Base-by-base conservation (phyloP, 78 protist genomes). In the Dictyostelium discoideum region DNA sequence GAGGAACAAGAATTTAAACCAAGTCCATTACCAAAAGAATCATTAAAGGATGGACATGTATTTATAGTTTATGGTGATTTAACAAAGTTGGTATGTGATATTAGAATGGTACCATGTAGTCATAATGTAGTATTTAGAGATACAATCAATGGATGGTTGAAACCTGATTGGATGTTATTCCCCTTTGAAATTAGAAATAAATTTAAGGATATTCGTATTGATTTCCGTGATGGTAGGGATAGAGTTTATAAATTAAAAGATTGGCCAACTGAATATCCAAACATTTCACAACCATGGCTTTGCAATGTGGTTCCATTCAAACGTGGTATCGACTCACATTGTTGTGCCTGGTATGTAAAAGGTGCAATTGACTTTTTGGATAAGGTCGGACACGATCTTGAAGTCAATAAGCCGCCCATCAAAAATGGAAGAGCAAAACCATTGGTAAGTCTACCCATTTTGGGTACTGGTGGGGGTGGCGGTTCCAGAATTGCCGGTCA, bases 391-490 rank as follows among this genome's bases (percentile, higher is more conserved):
- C 39, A 73, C 10, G 96, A 92, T 72, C 74, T 92, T 0, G 26
- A 29, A 39, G 2, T 29, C 14, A 73, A 73, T 22, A 84, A 92
- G 22, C 96, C 96, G 39, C 87, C 81, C 5, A 80, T 48, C 14
- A 92, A 86, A 57, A 92, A 92, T 37, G 85, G 85, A 2, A 10
- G 96, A 18, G n/a, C 74, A 37, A 89, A 94, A 60, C 85, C 84
- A 48, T 11, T 96, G 57, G 63, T 96, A 13, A 88, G 89, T n/a
- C 42, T 96, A 13, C 98, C 98, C 9, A 92, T 96, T 13, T 72
- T 96, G 2, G 98, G 98, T 7, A 96, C 98, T 24, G 98, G 98
- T 54, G 82, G 87, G 2, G 96, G 97, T 32, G 97, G 97, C 26
- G 96, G 94, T 3, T 40, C 72, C 4, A 16, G 24, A 11, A 26